Evolutionary conservation across 176 grass and related monocot species (phyloP), one percentile per base, ranked within the genome.

Genomic region (Oryza australiensis): DNA sequence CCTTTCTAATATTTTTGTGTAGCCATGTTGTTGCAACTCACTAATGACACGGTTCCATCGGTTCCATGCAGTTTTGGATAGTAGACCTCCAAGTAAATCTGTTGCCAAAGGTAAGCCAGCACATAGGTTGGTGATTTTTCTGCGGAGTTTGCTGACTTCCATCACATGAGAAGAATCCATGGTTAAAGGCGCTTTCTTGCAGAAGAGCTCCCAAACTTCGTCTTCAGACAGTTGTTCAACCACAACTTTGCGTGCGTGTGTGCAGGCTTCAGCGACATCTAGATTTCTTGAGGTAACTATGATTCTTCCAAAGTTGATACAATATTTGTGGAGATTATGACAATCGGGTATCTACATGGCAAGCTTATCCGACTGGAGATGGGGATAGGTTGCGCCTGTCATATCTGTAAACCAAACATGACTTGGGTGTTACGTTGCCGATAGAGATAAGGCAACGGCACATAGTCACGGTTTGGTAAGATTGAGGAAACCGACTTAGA

Each of bases 281-380:
- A 40, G 18, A 41, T 41, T 40, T 40, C 67, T 70, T 40, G 67
- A 40, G n/a, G 34, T 70, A 3, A 70, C 67, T 70, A 38, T 68
- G 33, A 70, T 70, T 70, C 67, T 70, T 70, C 67, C 67, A 40
- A 70, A 70, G 22, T 70, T 70, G 3, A 23, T 4, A 40, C 35
- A 40, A 12, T 40, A 38, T 70, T 38, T n/a, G n/a, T n/a, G n/a
- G n/a, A n/a, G n/a, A n/a, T n/a, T n/a, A n/a, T n/a, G n/a, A n/a
- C n/a, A n/a, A n/a, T n/a, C n/a, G n/a, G n/a, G n/a, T n/a, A n/a
- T n/a, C n/a, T n/a, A n/a, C n/a, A n/a, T n/a, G n/a, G n/a, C n/a
- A n/a, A n/a, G n/a, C n/a, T n/a, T n/a, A n/a, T n/a, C n/a, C n/a
- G n/a, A n/a, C n/a, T n/a, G n/a, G n/a, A n/a, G n/a, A n/a, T n/a